Evolutionary conservation across 192 early-diverging fungal genomes (phyloP).

Genomic region (Dimargaris cristalligena): DNA sequence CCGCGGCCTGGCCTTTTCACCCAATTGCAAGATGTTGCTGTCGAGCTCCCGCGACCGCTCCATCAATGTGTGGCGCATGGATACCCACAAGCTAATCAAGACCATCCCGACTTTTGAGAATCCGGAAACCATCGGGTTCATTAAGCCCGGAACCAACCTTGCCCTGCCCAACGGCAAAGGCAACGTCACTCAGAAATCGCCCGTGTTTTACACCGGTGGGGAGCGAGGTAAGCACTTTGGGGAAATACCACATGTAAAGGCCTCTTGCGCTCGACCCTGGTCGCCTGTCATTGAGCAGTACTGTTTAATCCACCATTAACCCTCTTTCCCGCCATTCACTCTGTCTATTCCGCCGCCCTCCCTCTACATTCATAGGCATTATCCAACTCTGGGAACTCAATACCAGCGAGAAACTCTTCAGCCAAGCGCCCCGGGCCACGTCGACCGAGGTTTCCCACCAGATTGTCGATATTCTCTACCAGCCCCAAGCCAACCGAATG

Average conservation of each 20-base stretch:
- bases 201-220: slow-evolving; percentile 69
- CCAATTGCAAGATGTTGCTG: slow-evolving; percentile 49
- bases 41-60: slow-evolving; percentile 84
- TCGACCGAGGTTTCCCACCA: slow-evolving; percentile 32
- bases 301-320: no score
- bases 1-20: slow-evolving; percentile 68
- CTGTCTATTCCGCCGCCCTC: no score
- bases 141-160: slow-evolving; percentile 21
- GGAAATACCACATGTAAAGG: no score
- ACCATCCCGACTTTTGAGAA: slow-evolving; percentile 84
- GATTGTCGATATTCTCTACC: slow-evolving; percentile 55
- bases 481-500: slow-evolving; percentile 33
- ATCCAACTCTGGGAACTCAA: slow-evolving; percentile 81
- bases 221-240: slow-evolving; percentile 57
- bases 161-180: slow-evolving; percentile 8
- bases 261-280: no score
- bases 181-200: neutral
- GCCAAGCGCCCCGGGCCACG: slow-evolving; percentile 48
- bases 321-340: no score
- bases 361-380: no score
- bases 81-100: slow-evolving; percentile 36
- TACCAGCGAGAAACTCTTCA: slow-evolving; percentile 47
- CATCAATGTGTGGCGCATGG: slow-evolving; percentile 75
- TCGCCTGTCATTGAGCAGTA: no score
- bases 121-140: slow-evolving; percentile 66